These are phyloP conservation scores for Ammopiptanthus mongolicus DNA, from an alignment of 306 rosid species.

Conservation along the genomic window DNA sequence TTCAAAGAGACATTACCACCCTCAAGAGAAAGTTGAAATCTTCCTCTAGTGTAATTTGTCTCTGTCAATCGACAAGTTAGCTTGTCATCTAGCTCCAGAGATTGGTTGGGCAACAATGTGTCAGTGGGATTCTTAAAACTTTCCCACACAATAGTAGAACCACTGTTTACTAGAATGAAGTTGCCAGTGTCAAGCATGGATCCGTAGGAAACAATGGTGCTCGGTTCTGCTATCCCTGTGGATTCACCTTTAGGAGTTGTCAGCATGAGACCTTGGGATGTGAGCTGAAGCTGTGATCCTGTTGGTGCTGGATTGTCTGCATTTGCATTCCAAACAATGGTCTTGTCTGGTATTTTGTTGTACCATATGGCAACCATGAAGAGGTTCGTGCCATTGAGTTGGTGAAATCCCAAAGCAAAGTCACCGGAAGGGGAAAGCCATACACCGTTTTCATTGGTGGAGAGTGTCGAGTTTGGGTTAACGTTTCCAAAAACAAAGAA, in stretches of 20 bases:
- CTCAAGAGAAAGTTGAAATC: slow-evolving; percentile 32
- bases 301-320: not conserved
- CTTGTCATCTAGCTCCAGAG: not conserved
- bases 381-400: not conserved
- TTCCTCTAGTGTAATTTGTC: slow-evolving; percentile 46
- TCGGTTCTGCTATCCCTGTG: slow-evolving; percentile 9
- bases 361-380: slow-evolving; percentile 54
- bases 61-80: slow-evolving; percentile 29
- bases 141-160: slow-evolving; percentile 37
- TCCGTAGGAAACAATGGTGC: slow-evolving; percentile 17
- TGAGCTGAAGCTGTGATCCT: slow-evolving; percentile 33
- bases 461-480: not conserved
- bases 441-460: slow-evolving; percentile 7
- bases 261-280: slow-evolving; percentile 25
- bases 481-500: not conserved
- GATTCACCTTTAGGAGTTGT: slow-evolving; percentile 9
- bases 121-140: slow-evolving; percentile 57
- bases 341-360: slow-evolving; percentile 30
- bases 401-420: slow-evolving; percentile 54
- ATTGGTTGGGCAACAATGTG: slow-evolving; percentile 53
- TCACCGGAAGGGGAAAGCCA: slow-evolving; percentile 38
- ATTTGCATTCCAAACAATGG: slow-evolving; percentile 43
- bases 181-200: slow-evolving; percentile 50
- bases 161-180: slow-evolving; percentile 28
- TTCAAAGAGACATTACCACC: slow-evolving; percentile 19